phyloP scores from a whole-genome alignment of 345 rosid species.

The Nephelium lappaceum region DNA sequence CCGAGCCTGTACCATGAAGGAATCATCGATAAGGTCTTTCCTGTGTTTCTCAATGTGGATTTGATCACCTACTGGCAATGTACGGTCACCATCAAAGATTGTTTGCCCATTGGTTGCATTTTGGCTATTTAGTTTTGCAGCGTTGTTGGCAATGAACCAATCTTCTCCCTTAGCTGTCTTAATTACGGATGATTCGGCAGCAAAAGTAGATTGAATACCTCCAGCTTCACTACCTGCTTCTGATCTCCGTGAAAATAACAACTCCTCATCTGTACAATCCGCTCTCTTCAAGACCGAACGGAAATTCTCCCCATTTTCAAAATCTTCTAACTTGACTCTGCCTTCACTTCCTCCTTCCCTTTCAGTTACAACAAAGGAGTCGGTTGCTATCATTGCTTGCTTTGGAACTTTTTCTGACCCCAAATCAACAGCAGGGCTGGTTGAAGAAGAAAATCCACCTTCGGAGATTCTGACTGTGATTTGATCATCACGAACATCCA shows the following conservation, averaged over 20 bases:
- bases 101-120: conserved; percentile 32
- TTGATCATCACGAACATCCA: conserved; percentile 36
- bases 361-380: conserved; percentile 47
- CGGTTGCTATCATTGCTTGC: conserved; percentile 33
- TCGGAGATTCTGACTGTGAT: conserved; percentile 34
- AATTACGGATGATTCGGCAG: conserved; percentile 37
- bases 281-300: conserved; percentile 51
- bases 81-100: conserved; percentile 42
- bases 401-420: conserved; percentile 39
- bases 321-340: conserved; percentile 38
- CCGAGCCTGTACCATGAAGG: conserved; percentile 67
- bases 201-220: conserved; percentile 34
- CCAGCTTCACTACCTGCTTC: conserved; percentile 42
- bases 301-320: conserved; percentile 46
- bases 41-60: conserved; percentile 32
- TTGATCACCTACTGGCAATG: conserved; percentile 29
- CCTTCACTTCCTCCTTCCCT: conserved; percentile 38
- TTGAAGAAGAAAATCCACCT: conserved; percentile 23
- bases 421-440: conserved; percentile 22
- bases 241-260: conserved; percentile 47
- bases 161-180: conserved; percentile 66
- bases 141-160: conserved; percentile 49
- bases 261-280: conserved; percentile 50
- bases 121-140: conserved; percentile 36
- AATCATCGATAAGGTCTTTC: conserved; percentile 62